Base-by-base conservation (phyloP, 192 early-diverging fungal genomes). In the Backusella psychrophila region DNA sequence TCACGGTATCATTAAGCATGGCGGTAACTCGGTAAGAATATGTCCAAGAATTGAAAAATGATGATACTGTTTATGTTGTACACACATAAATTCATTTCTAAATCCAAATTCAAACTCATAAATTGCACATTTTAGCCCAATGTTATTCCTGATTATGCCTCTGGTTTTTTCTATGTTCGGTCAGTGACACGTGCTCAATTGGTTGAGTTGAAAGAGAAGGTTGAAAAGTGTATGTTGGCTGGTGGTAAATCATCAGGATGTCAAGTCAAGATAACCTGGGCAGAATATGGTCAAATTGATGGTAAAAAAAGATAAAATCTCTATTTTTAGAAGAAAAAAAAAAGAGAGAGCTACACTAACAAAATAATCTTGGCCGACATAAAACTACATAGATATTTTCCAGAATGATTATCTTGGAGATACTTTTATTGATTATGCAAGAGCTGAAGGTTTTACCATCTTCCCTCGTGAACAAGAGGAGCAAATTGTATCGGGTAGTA, bases 1-100 rank as follows among this genome's bases (percentile, higher is more conserved):
- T 3, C 91, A 93, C 67, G 91, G 90, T 7, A 87, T 93, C 66
- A 89, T 93, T 63, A 88, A 84, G 53, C 44, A 75, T 59, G 91
- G 91, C 4, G 80, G 80, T 26, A 49, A 80, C 52, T 78, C 82
- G 11, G 80, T 81, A 77, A 81, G 80, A 42, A 41, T 34, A 14
- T 15, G 17, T 29, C 4, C 19, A 72, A 0, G 19, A 23, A 59
- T 11, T 15, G 8, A 29, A 31, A n/a, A 12, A 36, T 49, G 15
- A 42, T 3, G 14, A 33, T 38, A 15, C 14, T n/a, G 15, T 15
- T 33, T 4, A 56, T 34, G n/a, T 71, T 29, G 11, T 52, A 63
- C 14, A 29, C 6, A 49, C 17, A n/a, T 49, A 49, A 49, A 49
- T 49, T 19, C 6, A 6, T 49, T 46, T 42, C 53, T 71, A 21